Evolutionary conservation across 2,329 filamentous ascomycete species (phyloP).

Genomic region (Talaromyces sp.): DNA sequence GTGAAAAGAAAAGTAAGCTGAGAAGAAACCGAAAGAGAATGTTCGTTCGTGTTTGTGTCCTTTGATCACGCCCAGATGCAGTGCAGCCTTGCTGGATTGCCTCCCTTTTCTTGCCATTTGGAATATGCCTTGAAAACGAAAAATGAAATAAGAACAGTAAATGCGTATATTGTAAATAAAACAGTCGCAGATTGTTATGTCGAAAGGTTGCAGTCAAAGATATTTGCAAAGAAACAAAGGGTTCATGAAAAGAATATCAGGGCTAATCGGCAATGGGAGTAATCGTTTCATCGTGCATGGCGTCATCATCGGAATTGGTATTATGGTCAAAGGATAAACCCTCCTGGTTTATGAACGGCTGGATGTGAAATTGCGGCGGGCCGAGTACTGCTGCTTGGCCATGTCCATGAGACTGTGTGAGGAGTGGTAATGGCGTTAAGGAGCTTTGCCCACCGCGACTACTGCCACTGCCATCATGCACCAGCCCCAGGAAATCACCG

Average conservation of each 20-base stretch:
- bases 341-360: background rate
- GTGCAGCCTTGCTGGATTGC: background rate
- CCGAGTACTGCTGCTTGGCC: background rate
- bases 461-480: background rate
- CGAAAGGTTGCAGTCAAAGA: too few relatives aligned
- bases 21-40: background rate
- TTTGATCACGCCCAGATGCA: background rate
- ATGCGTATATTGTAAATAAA: background rate
- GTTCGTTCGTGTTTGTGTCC: background rate
- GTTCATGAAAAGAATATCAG: background rate
- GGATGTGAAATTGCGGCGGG: background rate
- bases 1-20: background rate
- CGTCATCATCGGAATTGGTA: constrained; percentile 11
- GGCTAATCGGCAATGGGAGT: constrained; percentile 12
- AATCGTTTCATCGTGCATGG: constrained; percentile 9
- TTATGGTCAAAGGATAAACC: constrained; percentile 7
- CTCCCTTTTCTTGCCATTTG: background rate
- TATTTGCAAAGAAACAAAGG: too few relatives aligned
- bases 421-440: background rate
- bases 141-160: background rate
- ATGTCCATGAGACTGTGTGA: background rate
- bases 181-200: background rate
- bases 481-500: constrained; percentile 32
- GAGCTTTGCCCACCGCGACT: background rate
- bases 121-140: background rate